phyloP scores from a whole-genome alignment of 495 filamentous ascomycete species.

The Penicillium pancosmium region DNA sequence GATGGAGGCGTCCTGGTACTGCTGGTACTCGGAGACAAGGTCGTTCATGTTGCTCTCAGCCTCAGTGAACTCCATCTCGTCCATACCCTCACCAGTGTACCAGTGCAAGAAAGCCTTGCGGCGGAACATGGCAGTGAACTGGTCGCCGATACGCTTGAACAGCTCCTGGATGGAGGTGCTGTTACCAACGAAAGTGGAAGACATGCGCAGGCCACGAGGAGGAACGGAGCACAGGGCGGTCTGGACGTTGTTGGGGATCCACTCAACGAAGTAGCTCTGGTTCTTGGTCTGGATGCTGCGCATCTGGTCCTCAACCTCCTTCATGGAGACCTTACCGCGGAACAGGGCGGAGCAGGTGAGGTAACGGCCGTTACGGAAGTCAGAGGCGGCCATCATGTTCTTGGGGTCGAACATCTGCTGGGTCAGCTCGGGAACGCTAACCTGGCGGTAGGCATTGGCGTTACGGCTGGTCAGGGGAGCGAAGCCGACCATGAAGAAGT shows the following conservation, averaged over 20 bases:
- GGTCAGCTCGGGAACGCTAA: slow-evolving; percentile 97
- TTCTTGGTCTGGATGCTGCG: slow-evolving; percentile 99
- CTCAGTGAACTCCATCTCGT: slow-evolving; percentile 99
- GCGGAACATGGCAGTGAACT: slow-evolving; percentile 99
- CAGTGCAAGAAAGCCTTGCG: slow-evolving; percentile 99
- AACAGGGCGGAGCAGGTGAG: slow-evolving; percentile 99
- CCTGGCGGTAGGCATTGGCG: slow-evolving; percentile 92
- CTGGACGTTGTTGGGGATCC: slow-evolving; percentile 99
- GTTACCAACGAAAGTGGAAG: slow-evolving; percentile 98
- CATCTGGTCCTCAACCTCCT: slow-evolving; percentile 99
- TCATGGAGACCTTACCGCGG: slow-evolving; percentile 99
- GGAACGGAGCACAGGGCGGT: slow-evolving; percentile 99
- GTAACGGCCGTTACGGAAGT: slow-evolving; percentile 99
- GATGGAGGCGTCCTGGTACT: slow-evolving; percentile 98
- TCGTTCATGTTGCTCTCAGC: slow-evolving; percentile 99
- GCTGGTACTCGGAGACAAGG: slow-evolving; percentile 99
- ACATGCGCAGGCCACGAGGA: slow-evolving; percentile 98
- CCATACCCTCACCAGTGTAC: slow-evolving; percentile 99
- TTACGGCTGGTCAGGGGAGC: slow-evolving; percentile 97
- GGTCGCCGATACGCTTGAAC: slow-evolving; percentile 99
- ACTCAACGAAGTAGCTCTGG: slow-evolving; percentile 99
- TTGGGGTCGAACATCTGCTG: slow-evolving; percentile 99
- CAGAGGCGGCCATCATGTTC: slow-evolving; percentile 99
- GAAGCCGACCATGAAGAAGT: slow-evolving; percentile 99
- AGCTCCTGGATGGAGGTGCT: slow-evolving; percentile 99